Evolutionary conservation across 139 green algal species (phyloP).

Genomic region (Chlorokybus atmophyticus): DNA sequence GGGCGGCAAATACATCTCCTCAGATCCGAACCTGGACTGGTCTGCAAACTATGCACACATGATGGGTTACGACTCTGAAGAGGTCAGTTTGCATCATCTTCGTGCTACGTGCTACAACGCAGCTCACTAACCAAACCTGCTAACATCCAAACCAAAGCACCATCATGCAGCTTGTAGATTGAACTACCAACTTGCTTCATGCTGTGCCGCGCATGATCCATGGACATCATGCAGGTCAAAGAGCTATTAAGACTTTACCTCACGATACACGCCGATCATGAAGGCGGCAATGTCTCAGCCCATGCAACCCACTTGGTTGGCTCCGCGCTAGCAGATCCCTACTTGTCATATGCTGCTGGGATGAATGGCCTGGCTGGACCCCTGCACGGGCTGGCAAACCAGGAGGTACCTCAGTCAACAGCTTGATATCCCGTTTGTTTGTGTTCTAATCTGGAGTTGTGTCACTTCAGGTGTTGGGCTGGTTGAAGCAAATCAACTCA

Average conservation of each 20-base stretch:
- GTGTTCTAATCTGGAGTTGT: conserved; percentile 1
- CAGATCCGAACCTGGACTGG: conserved; percentile 74
- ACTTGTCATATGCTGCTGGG: conserved; percentile 80
- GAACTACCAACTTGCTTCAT: no score
- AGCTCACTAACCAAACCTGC: no score
- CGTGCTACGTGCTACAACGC: no score
- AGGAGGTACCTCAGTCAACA: conserved; percentile 30
- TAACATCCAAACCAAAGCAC: no score
- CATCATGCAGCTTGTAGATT: no score
- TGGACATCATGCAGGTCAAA: conserved; percentile 18
- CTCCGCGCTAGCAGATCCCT: conserved; percentile 84
- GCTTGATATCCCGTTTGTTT: not conserved
- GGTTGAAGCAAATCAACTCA: conserved; percentile 56
- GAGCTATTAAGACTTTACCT: conserved; percentile 92
- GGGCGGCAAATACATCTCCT: conserved; percentile 35
- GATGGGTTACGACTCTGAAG: conserved; percentile 69
- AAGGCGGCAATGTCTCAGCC: conserved; percentile 85
- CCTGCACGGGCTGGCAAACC: conserved; percentile 94
- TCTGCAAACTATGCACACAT: conserved; percentile 84
- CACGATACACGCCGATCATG: conserved; percentile 71
- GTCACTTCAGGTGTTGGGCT: conserved; percentile 78
- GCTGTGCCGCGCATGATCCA: no score
- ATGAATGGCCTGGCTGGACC: conserved; percentile 91
- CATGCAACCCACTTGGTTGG: conserved; percentile 62
- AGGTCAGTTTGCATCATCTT: no score